Percentiles rank a stretch among this genome's conserved stretches.
Conservation (phyloP, 192 early-diverging fungal species). For the Backusella westeae region DNA sequence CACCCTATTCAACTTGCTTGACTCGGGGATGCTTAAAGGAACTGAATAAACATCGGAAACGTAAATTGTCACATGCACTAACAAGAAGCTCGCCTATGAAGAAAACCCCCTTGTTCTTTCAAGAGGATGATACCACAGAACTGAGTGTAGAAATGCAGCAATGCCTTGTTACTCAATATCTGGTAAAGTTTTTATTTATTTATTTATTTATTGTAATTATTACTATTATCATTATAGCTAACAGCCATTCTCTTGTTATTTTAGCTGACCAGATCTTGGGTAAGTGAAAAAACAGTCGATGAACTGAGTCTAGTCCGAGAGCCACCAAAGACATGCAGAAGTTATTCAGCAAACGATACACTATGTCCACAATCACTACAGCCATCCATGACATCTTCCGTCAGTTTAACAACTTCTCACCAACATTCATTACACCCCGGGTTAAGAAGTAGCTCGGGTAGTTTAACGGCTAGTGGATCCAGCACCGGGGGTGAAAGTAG, state of each 20-base stretch:
- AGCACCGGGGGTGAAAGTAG: constrained; percentile 19
- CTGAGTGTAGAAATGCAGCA: constrained; percentile 50
- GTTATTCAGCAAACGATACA: neutral
- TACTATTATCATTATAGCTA: neutral
- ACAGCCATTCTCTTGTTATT: neutral
- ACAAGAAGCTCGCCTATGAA: constrained; percentile 44
- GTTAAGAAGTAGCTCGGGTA: constrained; percentile 14
- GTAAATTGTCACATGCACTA: constrained; percentile 42
- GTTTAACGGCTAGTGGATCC: constrained; percentile 12
- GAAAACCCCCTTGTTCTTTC: constrained; percentile 27
- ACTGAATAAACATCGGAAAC: constrained; percentile 43
- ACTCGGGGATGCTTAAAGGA: constrained; percentile 44
- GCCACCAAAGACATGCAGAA: constrained; percentile 37
- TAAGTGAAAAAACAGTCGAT: constrained; percentile 73
- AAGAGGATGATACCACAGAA: constrained; percentile 34
- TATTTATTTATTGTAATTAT: no score
- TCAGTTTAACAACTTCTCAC: neutral
- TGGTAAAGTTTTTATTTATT: constrained; percentile 37
- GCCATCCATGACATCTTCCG: neutral
- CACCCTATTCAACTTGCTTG: constrained; percentile 44
- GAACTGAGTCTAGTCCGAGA: constrained; percentile 67
- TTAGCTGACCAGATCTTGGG: constrained; percentile 60
- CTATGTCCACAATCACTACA: neutral
- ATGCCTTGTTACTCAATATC: constrained; percentile 57
- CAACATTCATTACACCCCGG: neutral